Base-by-base conservation (phyloP, 441 rosid genomes). In the Syzygium malaccense region DNA sequence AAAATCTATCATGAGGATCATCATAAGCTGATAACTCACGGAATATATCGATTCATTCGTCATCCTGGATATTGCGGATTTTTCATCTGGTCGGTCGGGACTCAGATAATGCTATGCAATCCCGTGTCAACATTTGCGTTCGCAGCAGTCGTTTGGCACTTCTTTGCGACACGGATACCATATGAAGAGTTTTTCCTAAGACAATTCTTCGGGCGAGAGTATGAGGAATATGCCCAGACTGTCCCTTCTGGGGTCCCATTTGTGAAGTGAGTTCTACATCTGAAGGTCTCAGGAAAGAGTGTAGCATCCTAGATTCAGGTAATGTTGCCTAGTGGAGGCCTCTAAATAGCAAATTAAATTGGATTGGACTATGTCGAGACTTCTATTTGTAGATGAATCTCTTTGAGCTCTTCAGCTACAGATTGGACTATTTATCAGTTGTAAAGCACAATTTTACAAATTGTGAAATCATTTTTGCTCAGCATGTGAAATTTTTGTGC, bases 1-100 rank as follows among this genome's bases (percentile, higher is more conserved):
- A 96, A 92, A 92, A 84, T 90, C 80, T n/a, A 86, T 87, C 97
- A 91, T 15, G 97, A 92, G 91, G 96, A 97, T 85, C 94, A 93
- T 87, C 99, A 97, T 87, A 75, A 86, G 55, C 90, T 96, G 88
- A 87, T 97, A 75, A 96, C 98, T 87, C 91, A 92, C 14, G 98
- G 99, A 79, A 92, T 97, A 85, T 95, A 95, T 88, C 88, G 92
- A 17, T 87, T 92, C 28, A 87, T 94, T 75, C 98, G 97, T 25
- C 98, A 96, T 93, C 99, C 99, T 2, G 93, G 98, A 75, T 96
- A 96, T 87, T 91, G 92, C 28, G 97, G 97, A 88, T 97, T 96
- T 90, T 92, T 95, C 91, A 90, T 95, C 88, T 96, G 97, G 97
- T 94, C 97, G 4, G 95, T 95, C 15, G 98, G 97, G 37, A 95